Conservation (phyloP, 768 basidiomycete species). For the Termitomyces sp. region DNA sequence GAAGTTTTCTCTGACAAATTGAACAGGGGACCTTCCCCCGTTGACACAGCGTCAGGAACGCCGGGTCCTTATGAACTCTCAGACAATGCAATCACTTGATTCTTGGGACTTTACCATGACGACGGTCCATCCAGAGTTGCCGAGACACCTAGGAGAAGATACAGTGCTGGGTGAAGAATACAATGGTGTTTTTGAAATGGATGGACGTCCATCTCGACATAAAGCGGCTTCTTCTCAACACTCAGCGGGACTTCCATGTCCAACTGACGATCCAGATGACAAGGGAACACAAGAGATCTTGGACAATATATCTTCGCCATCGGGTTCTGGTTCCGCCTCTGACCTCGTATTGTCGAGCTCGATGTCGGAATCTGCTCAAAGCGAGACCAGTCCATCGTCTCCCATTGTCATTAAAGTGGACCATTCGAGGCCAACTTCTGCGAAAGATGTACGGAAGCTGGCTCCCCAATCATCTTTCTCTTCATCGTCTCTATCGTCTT, state of each 20-base stretch:
- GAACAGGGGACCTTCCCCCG: slow-evolving; percentile 61
- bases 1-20: neutral
- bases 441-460: neutral
- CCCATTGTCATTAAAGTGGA: neutral
- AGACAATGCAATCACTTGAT: slow-evolving; percentile 48
- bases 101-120: slow-evolving; percentile 77
- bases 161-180: slow-evolving; percentile 16
- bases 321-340: slow-evolving; percentile 8
- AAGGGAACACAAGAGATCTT: slow-evolving; percentile 4
- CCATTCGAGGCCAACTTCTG: neutral
- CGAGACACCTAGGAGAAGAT: slow-evolving; percentile 20
- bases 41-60: slow-evolving; percentile 71
- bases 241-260: neutral
- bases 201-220: slow-evolving; percentile 19
- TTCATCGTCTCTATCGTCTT: slow-evolving; percentile 4
- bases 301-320: slow-evolving; percentile 13
- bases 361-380: slow-evolving; percentile 16
- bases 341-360: slow-evolving; percentile 6
- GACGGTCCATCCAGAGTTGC: slow-evolving; percentile 33
- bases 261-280: slow-evolving; percentile 1
- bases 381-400: slow-evolving; percentile 2
- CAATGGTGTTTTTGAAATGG: slow-evolving; percentile 32
- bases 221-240: neutral
- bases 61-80: slow-evolving; percentile 30
- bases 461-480: neutral